Percentiles rank a stretch among this genome's conserved stretches.
phyloP scores from a whole-genome alignment of 1,139 yeast species.

The Yueomyces sp. region DNA sequence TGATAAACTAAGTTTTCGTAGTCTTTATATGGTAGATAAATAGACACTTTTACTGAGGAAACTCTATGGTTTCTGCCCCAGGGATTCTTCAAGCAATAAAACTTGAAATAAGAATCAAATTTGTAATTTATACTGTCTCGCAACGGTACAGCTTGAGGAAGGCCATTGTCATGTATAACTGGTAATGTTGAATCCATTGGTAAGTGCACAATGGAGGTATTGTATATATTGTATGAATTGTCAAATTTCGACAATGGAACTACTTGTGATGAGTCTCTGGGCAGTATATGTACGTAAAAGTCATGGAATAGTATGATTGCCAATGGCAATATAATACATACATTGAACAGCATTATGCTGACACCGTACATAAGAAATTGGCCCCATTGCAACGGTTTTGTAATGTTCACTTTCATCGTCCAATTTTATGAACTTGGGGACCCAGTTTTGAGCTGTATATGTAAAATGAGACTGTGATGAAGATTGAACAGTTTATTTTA shows the following conservation, averaged over 20 bases:
- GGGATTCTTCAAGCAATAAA: conserved; percentile 11
- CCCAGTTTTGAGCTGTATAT: too few species aligned
- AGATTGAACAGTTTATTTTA: too few species aligned
- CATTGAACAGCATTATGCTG: conserved; percentile 7
- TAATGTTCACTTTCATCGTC: conserved; percentile 17
- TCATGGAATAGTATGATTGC: conserved; percentile 20
- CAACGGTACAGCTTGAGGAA: conserved; percentile 11
- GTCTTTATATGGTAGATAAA: not conserved
- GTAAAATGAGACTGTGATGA: too few species aligned
- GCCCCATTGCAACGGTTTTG: conserved; percentile 18
- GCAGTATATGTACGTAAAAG: conserved; percentile 16
- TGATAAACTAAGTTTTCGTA: conserved; percentile 1
- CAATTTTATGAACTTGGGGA: too few species aligned
- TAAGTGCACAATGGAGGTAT: conserved; percentile 2
- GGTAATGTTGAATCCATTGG: conserved; percentile 11
- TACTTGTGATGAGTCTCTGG: conserved; percentile 16
- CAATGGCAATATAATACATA: conserved; percentile 15
- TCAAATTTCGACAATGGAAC: conserved; percentile 10
- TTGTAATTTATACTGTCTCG: conserved; percentile 15
- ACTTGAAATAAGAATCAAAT: conserved; percentile 12
- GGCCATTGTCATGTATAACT: conserved; percentile 11
- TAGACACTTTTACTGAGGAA: not conserved
- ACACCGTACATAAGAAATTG: conserved; percentile 14
- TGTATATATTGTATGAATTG: conserved; percentile 1
- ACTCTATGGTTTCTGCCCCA: not conserved